Evolutionary conservation across 176 grass and related monocot species (phyloP).

Genomic region (Avena sativa): DNA sequence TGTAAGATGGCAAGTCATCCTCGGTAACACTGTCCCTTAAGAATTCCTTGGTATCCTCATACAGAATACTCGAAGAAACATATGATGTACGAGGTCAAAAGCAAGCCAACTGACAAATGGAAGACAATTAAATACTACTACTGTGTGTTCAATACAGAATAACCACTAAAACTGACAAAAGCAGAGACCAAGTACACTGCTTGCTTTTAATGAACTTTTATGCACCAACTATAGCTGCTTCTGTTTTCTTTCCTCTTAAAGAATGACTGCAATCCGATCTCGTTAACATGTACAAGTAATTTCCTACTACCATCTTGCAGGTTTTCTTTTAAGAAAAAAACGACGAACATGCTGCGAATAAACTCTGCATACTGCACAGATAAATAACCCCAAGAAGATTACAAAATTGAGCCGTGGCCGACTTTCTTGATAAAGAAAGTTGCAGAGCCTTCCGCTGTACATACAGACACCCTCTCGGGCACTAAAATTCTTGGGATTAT

Average conservation of each 20-base stretch:
- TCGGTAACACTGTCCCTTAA: not conserved
- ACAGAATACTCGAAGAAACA: not conserved
- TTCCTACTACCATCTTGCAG: not conserved
- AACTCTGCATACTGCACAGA: not conserved
- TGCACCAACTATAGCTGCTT: not conserved
- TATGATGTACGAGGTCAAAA: constrained; percentile 20
- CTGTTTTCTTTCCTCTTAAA: not conserved
- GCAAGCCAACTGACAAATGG: not conserved
- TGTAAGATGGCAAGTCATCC: not conserved
- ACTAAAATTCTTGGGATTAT: not conserved
- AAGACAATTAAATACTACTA: constrained; percentile 11
- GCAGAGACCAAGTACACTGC: not conserved
- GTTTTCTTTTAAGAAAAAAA: not conserved
- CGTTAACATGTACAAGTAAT: not conserved
- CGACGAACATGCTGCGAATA: not conserved
- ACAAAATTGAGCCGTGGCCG: not conserved
- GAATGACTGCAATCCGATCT: not conserved
- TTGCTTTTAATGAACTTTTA: constrained; percentile 17
- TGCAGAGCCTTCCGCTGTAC: not conserved
- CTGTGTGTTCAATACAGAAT: not conserved
- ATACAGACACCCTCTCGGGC: not conserved
- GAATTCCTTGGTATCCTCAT: not conserved
- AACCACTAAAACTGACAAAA: not conserved
- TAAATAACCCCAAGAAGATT: not conserved
- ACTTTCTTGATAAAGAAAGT: constrained; percentile 9